phyloP scores from a whole-genome alignment of 2,329 filamentous ascomycete species.

The Fusarium tricinctum region DNA sequence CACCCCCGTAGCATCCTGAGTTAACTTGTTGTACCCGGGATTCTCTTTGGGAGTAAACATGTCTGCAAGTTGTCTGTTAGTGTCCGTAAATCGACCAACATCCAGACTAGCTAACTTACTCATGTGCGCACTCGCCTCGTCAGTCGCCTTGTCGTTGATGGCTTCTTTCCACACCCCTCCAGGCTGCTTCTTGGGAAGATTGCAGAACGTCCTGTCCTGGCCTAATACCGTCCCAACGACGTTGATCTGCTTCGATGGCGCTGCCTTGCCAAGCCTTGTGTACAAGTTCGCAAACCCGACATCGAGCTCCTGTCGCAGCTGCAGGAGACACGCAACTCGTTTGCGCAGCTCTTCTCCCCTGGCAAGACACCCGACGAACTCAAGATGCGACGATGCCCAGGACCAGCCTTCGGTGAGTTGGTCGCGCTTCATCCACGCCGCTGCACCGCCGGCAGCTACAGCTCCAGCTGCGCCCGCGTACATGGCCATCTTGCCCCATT shows the following conservation, averaged over 20 bases:
- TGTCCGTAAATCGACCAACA: slow-evolving; percentile 1
- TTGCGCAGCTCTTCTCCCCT: slow-evolving; percentile 85
- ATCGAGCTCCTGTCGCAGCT: slow-evolving; percentile 72
- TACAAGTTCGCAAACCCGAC: slow-evolving; percentile 91
- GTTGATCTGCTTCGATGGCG: slow-evolving; percentile 66
- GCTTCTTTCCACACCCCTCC: slow-evolving; percentile 75
- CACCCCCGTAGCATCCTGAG: slow-evolving; percentile 74
- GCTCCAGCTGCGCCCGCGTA: slow-evolving; percentile 87
- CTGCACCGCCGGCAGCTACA: slow-evolving; percentile 84
- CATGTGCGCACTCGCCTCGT: slow-evolving; percentile 87
- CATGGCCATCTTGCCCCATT: slow-evolving; percentile 88
- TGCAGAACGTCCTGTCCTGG: slow-evolving; percentile 88
- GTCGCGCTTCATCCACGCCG: slow-evolving; percentile 88
- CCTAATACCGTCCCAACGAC: slow-evolving; percentile 73
- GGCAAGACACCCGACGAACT: slow-evolving; percentile 91
- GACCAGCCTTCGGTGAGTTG: slow-evolving; percentile 80
- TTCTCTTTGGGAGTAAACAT: slow-evolving; percentile 83
- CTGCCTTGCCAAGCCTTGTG: slow-evolving; percentile 81
- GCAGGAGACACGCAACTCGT: slow-evolving; percentile 77
- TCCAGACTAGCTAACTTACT: slow-evolving; percentile 59
- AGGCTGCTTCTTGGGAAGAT: slow-evolving; percentile 73
- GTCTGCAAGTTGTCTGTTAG: slow-evolving; percentile 54
- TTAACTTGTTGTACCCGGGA: slow-evolving; percentile 77
- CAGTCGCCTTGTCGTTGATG: slow-evolving; percentile 82
- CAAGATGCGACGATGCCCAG: slow-evolving; percentile 91